A percentile compares a stretch with the other conserved stretches of the same genome.
These are phyloP conservation scores for Fusarium anguioides DNA, from an alignment of 2,329 filamentous ascomycete species.

Conservation along the genomic window DNA sequence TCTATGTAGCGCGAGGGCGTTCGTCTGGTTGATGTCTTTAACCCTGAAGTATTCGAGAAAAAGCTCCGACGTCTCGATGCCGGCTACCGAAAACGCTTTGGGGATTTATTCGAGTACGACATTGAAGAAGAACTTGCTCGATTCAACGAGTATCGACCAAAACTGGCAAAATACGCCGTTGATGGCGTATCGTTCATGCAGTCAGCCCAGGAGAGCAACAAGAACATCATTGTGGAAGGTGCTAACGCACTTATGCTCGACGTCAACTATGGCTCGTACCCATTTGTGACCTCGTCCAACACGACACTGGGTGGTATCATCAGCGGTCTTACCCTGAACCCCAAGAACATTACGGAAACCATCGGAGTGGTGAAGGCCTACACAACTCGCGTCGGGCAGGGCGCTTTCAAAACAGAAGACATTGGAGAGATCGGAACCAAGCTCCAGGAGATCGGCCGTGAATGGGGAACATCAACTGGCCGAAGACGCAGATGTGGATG, in stretches of 20 bases:
- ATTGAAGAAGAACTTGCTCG: conserved; percentile 6
- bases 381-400: conserved; percentile 4
- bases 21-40: conserved; percentile 1
- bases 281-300: conserved; percentile 2
- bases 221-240: conserved; percentile 4
- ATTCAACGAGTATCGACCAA: conserved; percentile 7
- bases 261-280: conserved; percentile 7
- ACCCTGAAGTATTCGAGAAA: conserved; percentile 1
- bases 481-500: conserved; percentile 19
- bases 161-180: background rate
- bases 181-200: conserved; percentile 9
- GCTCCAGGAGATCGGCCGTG: conserved; percentile 8
- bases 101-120: conserved; percentile 6
- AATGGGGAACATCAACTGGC: conserved; percentile 13
- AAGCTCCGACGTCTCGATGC: conserved; percentile 6
- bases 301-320: conserved; percentile 19
- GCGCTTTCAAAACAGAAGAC: conserved; percentile 15
- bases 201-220: conserved; percentile 2
- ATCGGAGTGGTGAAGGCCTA: conserved; percentile 11
- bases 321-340: background rate
- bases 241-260: conserved; percentile 18
- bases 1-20: conserved; percentile 1
- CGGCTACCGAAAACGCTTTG: conserved; percentile 10
- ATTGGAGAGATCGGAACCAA: conserved; percentile 3
- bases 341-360: conserved; percentile 5